Evolutionary conservation across 2,329 filamentous ascomycete genomes (phyloP).

Genomic region (Lecanicillium sp.): DNA sequence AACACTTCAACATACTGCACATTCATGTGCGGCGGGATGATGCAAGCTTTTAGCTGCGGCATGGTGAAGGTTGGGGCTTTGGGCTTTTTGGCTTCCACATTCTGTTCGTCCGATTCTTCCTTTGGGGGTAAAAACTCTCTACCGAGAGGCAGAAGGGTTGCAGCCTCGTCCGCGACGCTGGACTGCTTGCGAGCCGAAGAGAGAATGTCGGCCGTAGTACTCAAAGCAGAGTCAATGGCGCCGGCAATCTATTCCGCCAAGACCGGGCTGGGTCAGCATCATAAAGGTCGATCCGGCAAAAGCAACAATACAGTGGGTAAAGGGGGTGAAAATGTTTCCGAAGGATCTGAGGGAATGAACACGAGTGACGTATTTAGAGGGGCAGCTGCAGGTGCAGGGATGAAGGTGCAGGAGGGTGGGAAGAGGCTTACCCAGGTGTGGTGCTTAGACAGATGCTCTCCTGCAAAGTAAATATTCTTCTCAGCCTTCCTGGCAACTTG

Average conservation of each 20-base stretch:
- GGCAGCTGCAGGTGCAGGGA: not conserved
- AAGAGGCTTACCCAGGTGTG: slow-evolving; percentile 7
- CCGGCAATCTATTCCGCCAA: not conserved
- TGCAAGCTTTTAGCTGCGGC: not conserved
- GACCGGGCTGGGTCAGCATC: too few species aligned
- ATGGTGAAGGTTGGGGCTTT: not conserved
- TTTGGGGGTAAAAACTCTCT: not conserved
- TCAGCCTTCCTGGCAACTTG: slow-evolving; percentile 2
- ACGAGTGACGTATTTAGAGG: not conserved
- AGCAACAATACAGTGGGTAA: not conserved
- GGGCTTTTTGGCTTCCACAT: not conserved
- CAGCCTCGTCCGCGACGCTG: not conserved
- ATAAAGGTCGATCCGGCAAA: too few species aligned
- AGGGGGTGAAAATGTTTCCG: not conserved
- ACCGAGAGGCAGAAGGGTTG: not conserved
- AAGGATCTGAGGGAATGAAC: not conserved
- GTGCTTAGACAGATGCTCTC: slow-evolving; percentile 11
- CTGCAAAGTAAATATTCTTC: slow-evolving; percentile 2
- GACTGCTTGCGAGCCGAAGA: not conserved
- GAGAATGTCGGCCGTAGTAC: not conserved
- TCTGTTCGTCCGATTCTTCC: too few species aligned
- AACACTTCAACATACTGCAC: not conserved
- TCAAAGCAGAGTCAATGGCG: not conserved
- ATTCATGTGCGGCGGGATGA: slow-evolving; percentile 1
- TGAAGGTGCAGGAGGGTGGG: too few species aligned